Percentiles rank a stretch among this genome's conserved stretches.
phyloP scores from a whole-genome alignment of 768 basidiomycete species.

The Xerocomellus intermedius region DNA sequence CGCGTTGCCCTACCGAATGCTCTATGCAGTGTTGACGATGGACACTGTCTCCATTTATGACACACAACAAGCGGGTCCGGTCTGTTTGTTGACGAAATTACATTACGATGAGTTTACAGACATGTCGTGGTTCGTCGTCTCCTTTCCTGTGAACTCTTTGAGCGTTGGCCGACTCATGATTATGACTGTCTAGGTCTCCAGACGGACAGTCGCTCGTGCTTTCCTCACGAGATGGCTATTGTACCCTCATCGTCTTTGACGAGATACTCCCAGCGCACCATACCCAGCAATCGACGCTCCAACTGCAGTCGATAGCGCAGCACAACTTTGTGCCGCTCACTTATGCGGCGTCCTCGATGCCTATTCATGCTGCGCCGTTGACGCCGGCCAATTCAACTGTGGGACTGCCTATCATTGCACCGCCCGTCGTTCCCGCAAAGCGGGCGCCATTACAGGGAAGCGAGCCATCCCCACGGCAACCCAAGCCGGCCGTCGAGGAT shows the following conservation, averaged over 20 bases:
- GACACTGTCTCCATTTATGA: conserved; percentile 95
- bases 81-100: conserved; percentile 88
- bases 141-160: neutral
- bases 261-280: conserved; percentile 87
- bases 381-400: conserved; percentile 36
- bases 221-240: conserved; percentile 94
- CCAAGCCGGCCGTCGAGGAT: conserved; percentile 31
- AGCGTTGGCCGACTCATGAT: conserved; percentile 4
- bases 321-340: conserved; percentile 71
- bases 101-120: conserved; percentile 99
- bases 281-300: conserved; percentile 88
- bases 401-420: conserved; percentile 31
- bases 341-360: conserved; percentile 16
- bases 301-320: conserved; percentile 88
- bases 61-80: conserved; percentile 91
- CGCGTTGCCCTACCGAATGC: conserved; percentile 87
- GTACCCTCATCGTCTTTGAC: conserved; percentile 92
- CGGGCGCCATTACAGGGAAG: conserved; percentile 34
- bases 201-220: conserved; percentile 93
- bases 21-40: conserved; percentile 95
- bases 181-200: conserved; percentile 67
- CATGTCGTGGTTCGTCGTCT: conserved; percentile 76
- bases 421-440: conserved; percentile 34
- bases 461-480: conserved; percentile 13
- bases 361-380: conserved; percentile 19